A percentile compares a stretch with the other conserved stretches of the same genome.
These are phyloP conservation scores for Mortierella sp. DNA, from an alignment of 371 early-diverging fungal species.

Conservation along the genomic window DNA sequence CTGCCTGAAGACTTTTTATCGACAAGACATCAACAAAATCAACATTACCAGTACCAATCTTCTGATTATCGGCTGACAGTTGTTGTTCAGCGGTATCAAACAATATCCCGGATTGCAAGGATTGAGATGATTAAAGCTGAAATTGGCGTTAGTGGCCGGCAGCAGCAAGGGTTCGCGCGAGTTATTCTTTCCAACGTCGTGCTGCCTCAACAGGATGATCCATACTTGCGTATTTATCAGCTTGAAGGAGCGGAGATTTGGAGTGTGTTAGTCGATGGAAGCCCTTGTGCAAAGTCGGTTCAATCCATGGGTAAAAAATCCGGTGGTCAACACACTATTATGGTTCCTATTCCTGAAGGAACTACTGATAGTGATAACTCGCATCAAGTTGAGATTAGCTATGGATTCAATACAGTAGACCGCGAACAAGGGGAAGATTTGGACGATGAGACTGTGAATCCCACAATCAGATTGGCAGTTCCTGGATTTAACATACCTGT, in stretches of 20 bases:
- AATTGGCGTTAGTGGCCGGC: conserved; percentile 36
- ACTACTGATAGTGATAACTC: conserved; percentile 10
- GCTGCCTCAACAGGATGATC: conserved; percentile 37
- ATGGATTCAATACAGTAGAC: conserved; percentile 45
- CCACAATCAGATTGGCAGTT: conserved; percentile 26
- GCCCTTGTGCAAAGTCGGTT: conserved; percentile 34
- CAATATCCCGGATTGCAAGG: conserved; percentile 44
- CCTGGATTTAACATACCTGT: conserved; percentile 50
- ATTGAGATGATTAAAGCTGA: conserved; percentile 46
- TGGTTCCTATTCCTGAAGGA: conserved; percentile 39
- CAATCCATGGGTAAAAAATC: conserved; percentile 23
- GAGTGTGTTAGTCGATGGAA: conserved; percentile 47
- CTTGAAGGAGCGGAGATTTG: conserved; percentile 51
- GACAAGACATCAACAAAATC: conserved; percentile 12
- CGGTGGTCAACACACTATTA: conserved; percentile 26
- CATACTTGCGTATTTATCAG: conserved; percentile 35
- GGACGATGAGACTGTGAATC: neutral
- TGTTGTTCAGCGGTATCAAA: conserved; percentile 34
- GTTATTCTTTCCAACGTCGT: conserved; percentile 33
- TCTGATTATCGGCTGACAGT: conserved; percentile 31
- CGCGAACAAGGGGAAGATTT: conserved; percentile 18
- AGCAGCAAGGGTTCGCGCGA: conserved; percentile 46
- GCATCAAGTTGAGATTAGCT: conserved; percentile 46
- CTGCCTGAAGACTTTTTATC: conserved; percentile 11
- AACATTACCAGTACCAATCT: conserved; percentile 32